Percentiles rank a stretch among this genome's conserved stretches.
Conservation (phyloP, 352 stramenopile genomes). For the Phytopythium kandeliae region DNA sequence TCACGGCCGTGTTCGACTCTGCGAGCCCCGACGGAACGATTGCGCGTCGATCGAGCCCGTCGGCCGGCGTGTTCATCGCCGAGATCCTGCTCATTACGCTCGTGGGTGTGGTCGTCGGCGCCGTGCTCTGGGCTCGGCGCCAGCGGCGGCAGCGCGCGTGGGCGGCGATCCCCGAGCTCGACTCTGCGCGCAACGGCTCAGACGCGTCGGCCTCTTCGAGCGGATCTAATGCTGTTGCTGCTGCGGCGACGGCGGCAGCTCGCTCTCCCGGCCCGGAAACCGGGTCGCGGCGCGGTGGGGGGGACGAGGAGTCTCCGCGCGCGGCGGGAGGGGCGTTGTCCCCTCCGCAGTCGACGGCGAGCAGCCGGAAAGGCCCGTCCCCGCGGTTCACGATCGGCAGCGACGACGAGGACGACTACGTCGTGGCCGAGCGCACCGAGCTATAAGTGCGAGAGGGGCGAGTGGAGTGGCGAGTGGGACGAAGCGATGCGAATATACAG, state of each 20-base stretch:
- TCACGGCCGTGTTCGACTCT: conserved; percentile 6
- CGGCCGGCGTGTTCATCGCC: conserved; percentile 32
- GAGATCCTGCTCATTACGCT: conserved; percentile 49
- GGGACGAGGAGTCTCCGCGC: not conserved
- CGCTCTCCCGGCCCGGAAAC: not conserved
- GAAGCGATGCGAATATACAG: too few species aligned
- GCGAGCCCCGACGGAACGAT: not conserved
- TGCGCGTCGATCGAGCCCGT: conserved; percentile 13
- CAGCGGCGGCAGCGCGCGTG: conserved; percentile 38
- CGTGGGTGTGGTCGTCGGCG: conserved; percentile 45
- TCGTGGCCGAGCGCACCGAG: conserved; percentile 9
- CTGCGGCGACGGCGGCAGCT: too few species aligned
- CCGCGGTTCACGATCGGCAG: conserved; percentile 48
- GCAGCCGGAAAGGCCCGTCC: conserved; percentile 15
- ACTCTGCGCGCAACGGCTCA: conserved; percentile 16
- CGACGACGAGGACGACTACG: conserved; percentile 27
- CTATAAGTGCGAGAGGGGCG: not conserved
- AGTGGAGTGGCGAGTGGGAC: too few species aligned
- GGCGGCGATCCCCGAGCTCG: conserved; percentile 36
- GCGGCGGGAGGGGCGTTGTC: conserved; percentile 10
- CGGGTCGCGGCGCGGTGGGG: not conserved
- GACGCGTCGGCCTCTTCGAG: too few species aligned
- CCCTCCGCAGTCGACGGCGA: conserved; percentile 14
- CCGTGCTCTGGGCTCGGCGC: conserved; percentile 35
- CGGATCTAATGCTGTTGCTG: too few species aligned